Conservation (phyloP, 208 protist genomes). For the Tritrichomonas foetus region DNA sequence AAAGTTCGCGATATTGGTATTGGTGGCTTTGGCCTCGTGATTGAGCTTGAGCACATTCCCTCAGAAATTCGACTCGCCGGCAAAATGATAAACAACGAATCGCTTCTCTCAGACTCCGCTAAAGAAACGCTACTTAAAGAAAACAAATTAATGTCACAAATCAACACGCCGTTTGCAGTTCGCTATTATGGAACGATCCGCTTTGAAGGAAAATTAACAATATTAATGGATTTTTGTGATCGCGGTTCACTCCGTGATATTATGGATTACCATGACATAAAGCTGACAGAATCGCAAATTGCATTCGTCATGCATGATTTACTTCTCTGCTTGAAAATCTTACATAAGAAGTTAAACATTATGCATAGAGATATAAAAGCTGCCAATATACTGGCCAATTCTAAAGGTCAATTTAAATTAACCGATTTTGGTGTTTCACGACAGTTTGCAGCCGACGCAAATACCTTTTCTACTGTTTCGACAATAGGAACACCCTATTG, state of each 20-base stretch:
- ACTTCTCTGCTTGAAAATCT: background rate
- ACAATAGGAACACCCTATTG: conserved; percentile 48
- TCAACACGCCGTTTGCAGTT: background rate
- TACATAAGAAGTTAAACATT: conserved; percentile 41
- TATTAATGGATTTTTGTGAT: background rate
- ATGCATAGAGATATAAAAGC: conserved; percentile 82
- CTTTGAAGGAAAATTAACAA: background rate
- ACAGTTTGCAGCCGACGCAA: background rate
- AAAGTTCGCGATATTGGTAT: background rate
- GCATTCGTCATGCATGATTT: background rate
- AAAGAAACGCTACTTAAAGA: background rate
- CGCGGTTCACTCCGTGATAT: background rate
- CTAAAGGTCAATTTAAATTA: conserved; percentile 46
- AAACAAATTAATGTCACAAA: background rate
- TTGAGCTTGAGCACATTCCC: background rate
- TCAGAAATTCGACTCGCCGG: background rate
- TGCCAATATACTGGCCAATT: conserved; percentile 44
- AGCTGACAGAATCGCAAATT: background rate
- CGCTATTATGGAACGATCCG: background rate
- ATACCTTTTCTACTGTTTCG: background rate
- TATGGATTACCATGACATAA: background rate
- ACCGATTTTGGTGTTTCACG: conserved; percentile 54
- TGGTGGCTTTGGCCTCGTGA: background rate
- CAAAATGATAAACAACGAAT: background rate
- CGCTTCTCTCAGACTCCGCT: too few relatives aligned